Evolutionary conservation across 371 early-diverging fungal species (phyloP), one percentile per base, ranked within the genome.

Genomic region (Cokeromyces recurvatus): DNA sequence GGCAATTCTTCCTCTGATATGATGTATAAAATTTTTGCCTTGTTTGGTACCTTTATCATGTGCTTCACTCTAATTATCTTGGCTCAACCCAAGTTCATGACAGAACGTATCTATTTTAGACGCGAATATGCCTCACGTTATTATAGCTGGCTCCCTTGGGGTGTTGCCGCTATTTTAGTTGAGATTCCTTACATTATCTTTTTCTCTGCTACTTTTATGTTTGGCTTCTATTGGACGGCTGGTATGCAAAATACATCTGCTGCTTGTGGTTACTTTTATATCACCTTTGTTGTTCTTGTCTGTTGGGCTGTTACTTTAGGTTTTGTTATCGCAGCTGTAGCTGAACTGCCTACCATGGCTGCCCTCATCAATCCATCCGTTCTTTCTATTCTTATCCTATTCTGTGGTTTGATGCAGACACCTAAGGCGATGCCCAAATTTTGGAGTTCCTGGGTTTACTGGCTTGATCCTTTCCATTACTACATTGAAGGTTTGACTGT

Each of bases 391-490:
- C 65, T 84, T 27, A 66, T 73, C 46, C 52, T 87, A 27, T 84
- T 82, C 66, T 70, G 74, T 47, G 86, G 86, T 57, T 62, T 85
- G 38, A 70, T 83, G 48, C 77, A 84, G 27, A 68, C 80, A 9
- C 62, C 69, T 19, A 27, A 43, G 7, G 52, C 60, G 10, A 81
- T 87, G 78, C 85, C 86, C 9, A 50, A 53, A 20, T 85, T 89
- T 62, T 87, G 85, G 82, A 63, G 74, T 4, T 50, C 61, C 0
- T 85, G 85, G 84, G 76, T 89, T 68, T 86, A 85, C 61, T 82
- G 78, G 73, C 42, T 85, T 19, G 77, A 79, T 45, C 85, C 86
- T 9, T 80, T 76, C 68, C 75, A 76, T 38, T 87, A 89, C 48
- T 68, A 78, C 17, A 59, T 84, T 32, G 88, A 87, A 45, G 86